A percentile compares a stretch with the other conserved stretches of the same genome.
Evolutionary conservation across 805 yeast species (phyloP).

Genomic region (Kregervanrija pseudodelftensis): DNA sequence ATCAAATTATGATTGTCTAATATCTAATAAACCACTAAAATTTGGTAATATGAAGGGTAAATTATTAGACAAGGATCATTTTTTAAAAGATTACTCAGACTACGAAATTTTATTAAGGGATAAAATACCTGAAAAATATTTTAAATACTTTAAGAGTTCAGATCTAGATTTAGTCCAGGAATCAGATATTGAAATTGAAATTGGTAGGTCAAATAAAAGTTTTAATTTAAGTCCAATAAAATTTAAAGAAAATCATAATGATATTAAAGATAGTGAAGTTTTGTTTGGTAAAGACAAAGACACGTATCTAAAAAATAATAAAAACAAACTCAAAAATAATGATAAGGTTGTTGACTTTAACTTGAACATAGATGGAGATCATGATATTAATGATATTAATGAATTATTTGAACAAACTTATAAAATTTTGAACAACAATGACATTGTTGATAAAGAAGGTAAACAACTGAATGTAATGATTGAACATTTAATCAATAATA

Average conservation of each 20-base stretch:
- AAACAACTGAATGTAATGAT: slow-evolving; percentile 9
- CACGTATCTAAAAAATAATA: background rate
- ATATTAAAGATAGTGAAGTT: slow-evolving; percentile 4
- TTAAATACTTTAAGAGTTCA: slow-evolving; percentile 15
- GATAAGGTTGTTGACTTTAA: too few relatives aligned
- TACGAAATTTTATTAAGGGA: slow-evolving; percentile 23
- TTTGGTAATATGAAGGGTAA: slow-evolving; percentile 25
- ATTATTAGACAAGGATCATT: slow-evolving; percentile 15
- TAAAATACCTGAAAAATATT: slow-evolving; percentile 23
- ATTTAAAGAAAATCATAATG: slow-evolving; percentile 5
- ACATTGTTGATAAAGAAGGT: slow-evolving; percentile 8
- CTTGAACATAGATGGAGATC: too few relatives aligned
- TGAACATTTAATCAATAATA: slow-evolving; percentile 1
- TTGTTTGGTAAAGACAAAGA: slow-evolving; percentile 1
- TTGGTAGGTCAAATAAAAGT: slow-evolving; percentile 16
- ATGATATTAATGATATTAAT: slow-evolving; percentile 2
- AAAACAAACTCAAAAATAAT: background rate
- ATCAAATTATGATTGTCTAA: slow-evolving; percentile 22
- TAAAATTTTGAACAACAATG: slow-evolving; percentile 4
- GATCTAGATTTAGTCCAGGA: slow-evolving; percentile 1
- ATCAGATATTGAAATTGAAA: slow-evolving; percentile 18
- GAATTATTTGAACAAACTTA: slow-evolving; percentile 4
- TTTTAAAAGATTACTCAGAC: slow-evolving; percentile 20
- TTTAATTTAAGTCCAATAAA: slow-evolving; percentile 24
- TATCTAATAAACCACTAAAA: slow-evolving; percentile 20